phyloP scores from a whole-genome alignment of 2,329 filamentous ascomycete species.

The Aspergillus alliaceus region DNA sequence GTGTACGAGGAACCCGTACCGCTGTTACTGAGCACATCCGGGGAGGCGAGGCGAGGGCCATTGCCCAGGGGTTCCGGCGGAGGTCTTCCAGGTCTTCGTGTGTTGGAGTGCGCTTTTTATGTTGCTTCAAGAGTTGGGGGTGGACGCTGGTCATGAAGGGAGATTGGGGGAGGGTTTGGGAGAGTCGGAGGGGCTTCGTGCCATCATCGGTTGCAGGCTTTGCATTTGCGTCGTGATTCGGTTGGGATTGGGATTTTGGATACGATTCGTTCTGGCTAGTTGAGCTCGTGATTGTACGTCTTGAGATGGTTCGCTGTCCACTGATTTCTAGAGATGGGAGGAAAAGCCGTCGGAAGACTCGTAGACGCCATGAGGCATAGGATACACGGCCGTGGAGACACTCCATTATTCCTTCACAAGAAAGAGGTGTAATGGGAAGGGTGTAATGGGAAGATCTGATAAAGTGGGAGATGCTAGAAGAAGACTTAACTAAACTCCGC shows the following conservation, averaged over 20 bases:
- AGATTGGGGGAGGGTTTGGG: slow-evolving; percentile 37
- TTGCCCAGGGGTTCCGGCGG: slow-evolving; percentile 42
- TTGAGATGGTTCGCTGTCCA: neutral
- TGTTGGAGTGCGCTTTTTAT: slow-evolving; percentile 26
- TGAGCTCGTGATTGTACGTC: slow-evolving; percentile 17
- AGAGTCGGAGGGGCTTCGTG: slow-evolving; percentile 20
- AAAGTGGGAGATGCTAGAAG: neutral
- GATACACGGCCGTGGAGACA: slow-evolving; percentile 24
- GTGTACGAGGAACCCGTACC: slow-evolving; percentile 31
- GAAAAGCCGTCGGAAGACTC: slow-evolving; percentile 25
- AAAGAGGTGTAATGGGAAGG: no score
- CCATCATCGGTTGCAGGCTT: neutral
- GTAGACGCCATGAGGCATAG: slow-evolving; percentile 35
- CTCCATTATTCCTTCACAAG: slow-evolving; percentile 23
- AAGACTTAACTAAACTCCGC: neutral
- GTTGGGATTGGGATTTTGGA: neutral
- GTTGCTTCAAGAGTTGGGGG: slow-evolving; percentile 17
- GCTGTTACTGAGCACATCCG: slow-evolving; percentile 36
- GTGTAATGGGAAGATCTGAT: neutral
- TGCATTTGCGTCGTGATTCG: neutral
- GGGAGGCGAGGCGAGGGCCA: slow-evolving; percentile 37
- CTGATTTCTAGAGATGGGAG: neutral
- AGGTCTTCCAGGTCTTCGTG: slow-evolving; percentile 29
- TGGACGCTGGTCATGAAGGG: slow-evolving; percentile 30
- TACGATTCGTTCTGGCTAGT: neutral